phyloP scores from a whole-genome alignment of 768 basidiomycete genomes.

The Boletus coccyginus region DNA sequence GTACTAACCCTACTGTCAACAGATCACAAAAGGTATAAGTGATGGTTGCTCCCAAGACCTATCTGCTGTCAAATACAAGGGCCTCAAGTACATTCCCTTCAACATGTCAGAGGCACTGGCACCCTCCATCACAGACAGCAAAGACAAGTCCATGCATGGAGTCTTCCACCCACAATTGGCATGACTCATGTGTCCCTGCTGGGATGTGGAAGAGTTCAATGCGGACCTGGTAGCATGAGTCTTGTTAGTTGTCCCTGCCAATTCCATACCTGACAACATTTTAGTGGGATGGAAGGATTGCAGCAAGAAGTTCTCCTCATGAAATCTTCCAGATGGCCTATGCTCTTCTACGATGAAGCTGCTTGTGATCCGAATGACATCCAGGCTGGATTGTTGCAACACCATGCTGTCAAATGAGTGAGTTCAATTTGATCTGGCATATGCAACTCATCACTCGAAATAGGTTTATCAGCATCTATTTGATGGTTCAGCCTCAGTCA shows the following conservation, averaged over 20 bases:
- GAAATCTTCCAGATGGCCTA: conserved; percentile 2
- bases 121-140: background rate
- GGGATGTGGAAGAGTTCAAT: background rate
- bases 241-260: no score
- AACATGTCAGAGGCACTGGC: background rate
- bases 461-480: conserved; percentile 6
- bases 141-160: background rate
- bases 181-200: background rate
- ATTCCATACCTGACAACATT: no score
- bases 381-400: background rate
- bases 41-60: background rate
- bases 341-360: background rate
- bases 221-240: background rate
- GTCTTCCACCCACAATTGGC: conserved; percentile 2
- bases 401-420: background rate
- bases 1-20: no score
- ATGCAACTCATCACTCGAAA: background rate
- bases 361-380: background rate
- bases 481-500: background rate
- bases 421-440: background rate
- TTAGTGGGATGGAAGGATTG: background rate
- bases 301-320: background rate
- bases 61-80: background rate
- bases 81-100: background rate
- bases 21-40: background rate